Percentiles rank a stretch among this genome's conserved stretches.
phyloP scores from a whole-genome alignment of 106 monocot genomes.

The Vanilla planifolia region DNA sequence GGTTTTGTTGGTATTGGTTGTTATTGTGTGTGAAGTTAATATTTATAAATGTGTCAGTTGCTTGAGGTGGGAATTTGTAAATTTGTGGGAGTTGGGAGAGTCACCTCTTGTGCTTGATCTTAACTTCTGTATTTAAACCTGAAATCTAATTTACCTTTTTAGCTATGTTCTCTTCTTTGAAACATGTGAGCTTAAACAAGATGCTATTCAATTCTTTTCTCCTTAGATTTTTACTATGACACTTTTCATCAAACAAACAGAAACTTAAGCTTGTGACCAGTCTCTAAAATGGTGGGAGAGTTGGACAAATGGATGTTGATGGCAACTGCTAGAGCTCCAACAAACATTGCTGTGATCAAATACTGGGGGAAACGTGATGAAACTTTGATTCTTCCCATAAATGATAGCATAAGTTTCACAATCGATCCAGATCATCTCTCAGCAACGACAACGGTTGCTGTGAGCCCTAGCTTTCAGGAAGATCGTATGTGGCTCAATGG shows the following conservation, averaged over 20 bases:
- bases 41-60: no score
- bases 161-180: no score
- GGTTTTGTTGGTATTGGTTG: no score
- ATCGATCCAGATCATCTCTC: slow-evolving; percentile 89
- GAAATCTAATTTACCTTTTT: no score
- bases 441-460: slow-evolving; percentile 91
- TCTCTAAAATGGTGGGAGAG: slow-evolving; percentile 14
- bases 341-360: slow-evolving; percentile 98
- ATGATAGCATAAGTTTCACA: slow-evolving; percentile 92
- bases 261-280: background rate
- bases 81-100: no score
- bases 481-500: slow-evolving; percentile 99
- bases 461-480: slow-evolving; percentile 66
- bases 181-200: no score
- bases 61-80: no score
- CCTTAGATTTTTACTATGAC: background rate
- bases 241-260: background rate
- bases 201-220: no score
- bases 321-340: slow-evolving; percentile 85
- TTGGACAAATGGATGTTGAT: slow-evolving; percentile 53
- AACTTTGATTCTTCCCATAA: slow-evolving; percentile 81
- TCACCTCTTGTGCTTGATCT: no score
- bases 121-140: no score
- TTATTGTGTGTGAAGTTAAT: no score
- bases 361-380: slow-evolving; percentile 99